phyloP scores from a whole-genome alignment of 148 eudicot genomes.

The Cornus controversa region DNA sequence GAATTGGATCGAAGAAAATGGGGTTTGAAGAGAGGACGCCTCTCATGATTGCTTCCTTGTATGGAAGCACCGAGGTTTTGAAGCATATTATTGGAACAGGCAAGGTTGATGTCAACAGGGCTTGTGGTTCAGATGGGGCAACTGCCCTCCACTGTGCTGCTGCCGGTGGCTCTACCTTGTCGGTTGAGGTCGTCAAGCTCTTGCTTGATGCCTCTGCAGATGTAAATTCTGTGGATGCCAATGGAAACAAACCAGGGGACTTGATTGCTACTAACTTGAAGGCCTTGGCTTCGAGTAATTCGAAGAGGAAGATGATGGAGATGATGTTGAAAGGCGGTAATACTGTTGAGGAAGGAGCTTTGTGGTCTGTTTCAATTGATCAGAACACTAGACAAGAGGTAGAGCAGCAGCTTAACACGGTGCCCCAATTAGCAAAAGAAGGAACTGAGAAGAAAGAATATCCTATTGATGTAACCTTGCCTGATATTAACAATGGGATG shows the following conservation, averaged over 20 bases:
- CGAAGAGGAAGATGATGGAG: slow-evolving; percentile 36
- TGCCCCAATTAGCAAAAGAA: not conserved
- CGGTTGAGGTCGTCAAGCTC: slow-evolving; percentile 36
- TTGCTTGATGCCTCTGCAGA: slow-evolving; percentile 59
- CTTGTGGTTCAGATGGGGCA: slow-evolving; percentile 63
- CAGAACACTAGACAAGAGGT: not conserved
- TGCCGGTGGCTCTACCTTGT: slow-evolving; percentile 54
- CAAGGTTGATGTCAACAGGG: slow-evolving; percentile 51
- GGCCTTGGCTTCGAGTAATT: slow-evolving; percentile 22
- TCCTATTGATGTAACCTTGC: slow-evolving; percentile 55
- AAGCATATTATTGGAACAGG: slow-evolving; percentile 43
- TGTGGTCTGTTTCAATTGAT: not conserved
- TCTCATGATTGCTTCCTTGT: slow-evolving; percentile 72
- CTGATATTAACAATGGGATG: slow-evolving; percentile 81
- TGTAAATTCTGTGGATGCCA: slow-evolving; percentile 40
- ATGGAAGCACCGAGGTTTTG: slow-evolving; percentile 59
- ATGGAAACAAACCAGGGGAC: slow-evolving; percentile 61
- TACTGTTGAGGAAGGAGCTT: not conserved
- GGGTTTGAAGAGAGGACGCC: slow-evolving; percentile 73
- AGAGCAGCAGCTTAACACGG: not conserved
- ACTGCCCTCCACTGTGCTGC: slow-evolving; percentile 92
- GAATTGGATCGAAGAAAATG: slow-evolving; percentile 73
- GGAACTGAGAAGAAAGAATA: slow-evolving; percentile 64
- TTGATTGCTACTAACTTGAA: slow-evolving; percentile 47
- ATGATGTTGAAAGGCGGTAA: slow-evolving; percentile 37